Conservation (phyloP, 352 stramenopile species). For the Pythium folliculosum region DNA sequence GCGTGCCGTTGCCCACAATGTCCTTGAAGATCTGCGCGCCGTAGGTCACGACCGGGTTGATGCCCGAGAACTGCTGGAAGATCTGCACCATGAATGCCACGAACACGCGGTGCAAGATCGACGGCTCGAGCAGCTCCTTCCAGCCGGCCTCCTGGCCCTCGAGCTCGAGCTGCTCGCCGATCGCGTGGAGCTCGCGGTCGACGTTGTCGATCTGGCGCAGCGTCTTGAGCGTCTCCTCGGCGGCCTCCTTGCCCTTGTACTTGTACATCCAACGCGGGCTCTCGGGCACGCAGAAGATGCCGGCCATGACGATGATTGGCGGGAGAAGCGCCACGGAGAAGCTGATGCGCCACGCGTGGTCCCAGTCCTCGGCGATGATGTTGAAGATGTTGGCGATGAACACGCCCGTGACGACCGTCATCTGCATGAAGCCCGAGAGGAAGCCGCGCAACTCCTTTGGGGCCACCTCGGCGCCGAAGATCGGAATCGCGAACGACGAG, state of each 20-base stretch:
- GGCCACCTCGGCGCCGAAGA: conserved; percentile 48
- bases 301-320: conserved; percentile 43
- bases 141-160: conserved; percentile 34
- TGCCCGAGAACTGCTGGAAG: conserved; percentile 45
- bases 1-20: conserved; percentile 35
- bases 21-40: conserved; percentile 45
- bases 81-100: conserved; percentile 41
- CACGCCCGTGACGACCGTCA: conserved; percentile 43
- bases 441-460: conserved; percentile 44
- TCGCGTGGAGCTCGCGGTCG: conserved; percentile 40
- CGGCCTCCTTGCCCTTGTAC: conserved; percentile 36
- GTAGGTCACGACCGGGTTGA: conserved; percentile 47
- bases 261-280: conserved; percentile 55
- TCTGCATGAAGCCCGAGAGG: conserved; percentile 47
- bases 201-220: conserved; percentile 39
- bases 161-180: conserved; percentile 42
- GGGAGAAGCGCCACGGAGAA: conserved; percentile 36
- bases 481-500: conserved; percentile 46
- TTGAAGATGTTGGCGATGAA: conserved; percentile 48
- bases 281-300: conserved; percentile 53
- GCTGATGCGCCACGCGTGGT: conserved; percentile 40
- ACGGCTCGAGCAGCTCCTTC: conserved; percentile 36
- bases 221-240: conserved; percentile 31
- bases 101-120: conserved; percentile 30
- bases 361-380: conserved; percentile 24